A percentile compares a stretch with the other conserved stretches of the same genome.
phyloP scores from a whole-genome alignment of 2,329 filamentous ascomycete species.

The Aspergillus bombycis region DNA sequence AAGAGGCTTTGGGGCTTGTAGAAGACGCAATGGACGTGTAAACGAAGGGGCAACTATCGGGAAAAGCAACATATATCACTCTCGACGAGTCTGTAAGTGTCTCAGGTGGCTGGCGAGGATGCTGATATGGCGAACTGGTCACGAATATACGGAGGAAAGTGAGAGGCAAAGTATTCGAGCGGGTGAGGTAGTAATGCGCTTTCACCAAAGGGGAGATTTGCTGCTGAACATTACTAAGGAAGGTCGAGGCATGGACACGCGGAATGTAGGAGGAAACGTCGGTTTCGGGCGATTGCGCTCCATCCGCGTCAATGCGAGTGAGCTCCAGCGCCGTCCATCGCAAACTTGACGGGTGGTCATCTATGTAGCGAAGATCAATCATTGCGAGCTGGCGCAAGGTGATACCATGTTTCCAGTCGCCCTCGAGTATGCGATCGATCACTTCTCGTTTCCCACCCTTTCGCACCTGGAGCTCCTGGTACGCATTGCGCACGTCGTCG shows the following conservation, averaged over 20 bases:
- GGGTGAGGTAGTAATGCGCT: slow-evolving; percentile 78
- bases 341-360: slow-evolving; percentile 55
- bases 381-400: slow-evolving; percentile 59
- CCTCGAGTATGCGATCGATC: slow-evolving; percentile 59
- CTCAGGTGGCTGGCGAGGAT: slow-evolving; percentile 43
- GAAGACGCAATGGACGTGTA: slow-evolving; percentile 61
- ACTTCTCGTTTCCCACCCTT: slow-evolving; percentile 58
- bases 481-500: slow-evolving; percentile 68
- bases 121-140: slow-evolving; percentile 77
- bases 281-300: slow-evolving; percentile 23
- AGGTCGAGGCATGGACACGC: slow-evolving; percentile 78
- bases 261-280: slow-evolving; percentile 55
- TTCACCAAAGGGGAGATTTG: slow-evolving; percentile 79
- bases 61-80: slow-evolving; percentile 80
- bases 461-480: slow-evolving; percentile 60
- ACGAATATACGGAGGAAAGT: slow-evolving; percentile 78
- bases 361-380: slow-evolving; percentile 56
- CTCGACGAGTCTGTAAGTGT: slow-evolving; percentile 63
- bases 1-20: slow-evolving; percentile 39
- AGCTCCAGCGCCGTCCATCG: slow-evolving; percentile 60
- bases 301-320: slow-evolving; percentile 28
- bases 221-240: slow-evolving; percentile 73
- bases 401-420: slow-evolving; percentile 60
- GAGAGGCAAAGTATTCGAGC: slow-evolving; percentile 66
- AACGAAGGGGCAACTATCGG: slow-evolving; percentile 75